Evolutionary conservation across 1,284 basidiomycete species (phyloP), one percentile per base, ranked within the genome.

Genomic region (Puccinia brachypodii): DNA sequence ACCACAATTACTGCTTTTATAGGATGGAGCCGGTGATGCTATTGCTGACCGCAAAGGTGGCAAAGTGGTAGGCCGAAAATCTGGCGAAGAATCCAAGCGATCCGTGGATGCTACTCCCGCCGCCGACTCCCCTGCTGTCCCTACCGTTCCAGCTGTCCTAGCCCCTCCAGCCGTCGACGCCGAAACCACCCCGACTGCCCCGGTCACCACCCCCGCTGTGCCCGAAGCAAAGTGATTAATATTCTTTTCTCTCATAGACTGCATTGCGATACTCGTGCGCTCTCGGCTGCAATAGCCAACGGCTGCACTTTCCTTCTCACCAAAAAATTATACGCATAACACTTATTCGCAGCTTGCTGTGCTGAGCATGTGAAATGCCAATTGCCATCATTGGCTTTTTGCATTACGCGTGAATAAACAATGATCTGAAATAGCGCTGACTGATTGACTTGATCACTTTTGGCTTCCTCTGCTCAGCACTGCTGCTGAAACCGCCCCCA

Each of bases 11-110:
- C 40, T 8, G 36, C n/a, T n/a, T 2, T 68, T 13, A n/a, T 56
- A 78, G 76, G 76, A 78, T 58, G 76, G 76, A 38, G 58, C 64
- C 42, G 76, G 76, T 31, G 76, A 78, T 31, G 76, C 76, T 7
- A 78, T 78, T 25, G 64, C 76, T 16, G 76, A 47, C 42, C 42
- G 64, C 25, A 78, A 69, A 28, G 0, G 47, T 8, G 64, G 64
- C 3, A 66, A 50, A 6, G 76, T 78, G 2, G 33, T 9, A 16
- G 62, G 69, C 25, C 69, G 64, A 33, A 78, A 78, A 36, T 62
- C 73, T 31, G 58, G 73, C 38, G 62, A 69, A 76, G 25, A 64
- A 47, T 9, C 33, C 13, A 19, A 25, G 1, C 76, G 62, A 38
- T 31, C 50, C 22, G 7, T 3, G 8, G 56, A 38, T 40, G 6